Percentiles rank a stretch among this genome's conserved stretches.
phyloP scores from a whole-genome alignment of 2,329 filamentous ascomycete genomes.

The Cytospora chrysosperma region DNA sequence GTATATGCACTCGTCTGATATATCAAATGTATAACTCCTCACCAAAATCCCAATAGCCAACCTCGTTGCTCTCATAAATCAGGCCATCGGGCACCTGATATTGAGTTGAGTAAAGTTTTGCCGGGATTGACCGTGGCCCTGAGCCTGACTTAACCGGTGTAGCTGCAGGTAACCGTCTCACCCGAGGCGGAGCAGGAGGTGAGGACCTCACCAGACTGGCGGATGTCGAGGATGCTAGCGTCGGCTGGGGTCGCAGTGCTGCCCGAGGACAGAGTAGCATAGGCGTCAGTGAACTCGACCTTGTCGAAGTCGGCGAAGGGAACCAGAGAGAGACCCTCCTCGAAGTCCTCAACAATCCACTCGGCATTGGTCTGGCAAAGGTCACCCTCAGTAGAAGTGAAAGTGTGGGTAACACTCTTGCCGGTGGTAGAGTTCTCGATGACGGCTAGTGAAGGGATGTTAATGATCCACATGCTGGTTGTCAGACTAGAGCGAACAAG shows the following conservation, averaged over 20 bases:
- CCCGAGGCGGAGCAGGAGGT: conserved; percentile 19
- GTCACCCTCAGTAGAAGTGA: conserved; percentile 40
- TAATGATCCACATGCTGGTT: too few relatives aligned
- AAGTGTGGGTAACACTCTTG: conserved; percentile 48
- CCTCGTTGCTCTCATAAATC: too few relatives aligned
- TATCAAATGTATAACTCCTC: too few relatives aligned
- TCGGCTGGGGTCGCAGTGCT: conserved; percentile 34
- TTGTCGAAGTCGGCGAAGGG: conserved; percentile 45
- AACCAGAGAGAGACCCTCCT: conserved; percentile 38
- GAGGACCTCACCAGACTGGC: conserved; percentile 18
- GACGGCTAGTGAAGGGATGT: conserved; percentile 28
- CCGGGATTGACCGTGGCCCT: too few relatives aligned
- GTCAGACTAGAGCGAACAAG: too few relatives aligned
- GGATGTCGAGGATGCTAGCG: conserved; percentile 30
- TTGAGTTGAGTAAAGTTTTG: too few relatives aligned
- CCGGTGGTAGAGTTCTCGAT: conserved; percentile 51
- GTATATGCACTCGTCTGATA: too few relatives aligned
- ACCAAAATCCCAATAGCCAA: too few relatives aligned
- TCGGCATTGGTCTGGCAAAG: conserved; percentile 57
- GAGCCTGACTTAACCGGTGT: conserved; percentile 30
- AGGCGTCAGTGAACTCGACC: conserved; percentile 41
- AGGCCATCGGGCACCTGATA: too few relatives aligned
- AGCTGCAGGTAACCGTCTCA: conserved; percentile 30
- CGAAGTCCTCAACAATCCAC: too few relatives aligned
- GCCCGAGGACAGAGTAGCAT: conserved; percentile 32